Evolutionary conservation across 2,329 filamentous ascomycete genomes (phyloP), one percentile per base, ranked within the genome.

Genomic region (Cyphellophora attinorum): DNA sequence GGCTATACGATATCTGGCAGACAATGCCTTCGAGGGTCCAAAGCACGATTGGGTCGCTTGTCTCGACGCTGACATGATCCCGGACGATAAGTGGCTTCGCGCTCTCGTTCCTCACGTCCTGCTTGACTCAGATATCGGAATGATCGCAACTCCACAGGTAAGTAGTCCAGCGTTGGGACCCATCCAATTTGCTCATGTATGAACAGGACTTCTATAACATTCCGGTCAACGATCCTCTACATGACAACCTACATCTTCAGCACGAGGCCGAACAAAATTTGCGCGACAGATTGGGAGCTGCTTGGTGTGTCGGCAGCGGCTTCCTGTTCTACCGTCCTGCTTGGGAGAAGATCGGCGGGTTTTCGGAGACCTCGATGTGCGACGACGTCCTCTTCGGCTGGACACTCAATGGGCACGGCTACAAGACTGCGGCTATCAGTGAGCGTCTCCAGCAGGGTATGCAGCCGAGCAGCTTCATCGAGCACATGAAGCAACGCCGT

Each of bases 61-160:
- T 16, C 21, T 81, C 19, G 76, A 81, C 49, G 76, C 75, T 13
- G 76, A 81, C 50, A 80, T 81, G 76, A 57, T 62, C 12, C 54
- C 59, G 2, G 40, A 51, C 25, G 46, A 50, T 0, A 44, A 56
- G 2, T 59, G 58, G 31, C 50, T 62, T 5, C 52, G 58, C 5
- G 53, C 52, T 3, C 52, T 58, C 1, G 33, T 61, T 11, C 56
- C 58, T 6, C 57, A 61, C 46, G 34, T 59, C 3, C 39, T 60
- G 3, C 32, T 33, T 10, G 47, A 51, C 18, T 44, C 48, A 0
- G 35, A 51, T 2, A 39, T 52, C 1, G 56, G 51, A 5, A 42
- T 61, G 19, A 46, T 59, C 11, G 53, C 52, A 5, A 52, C 53
- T 3, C 48, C 55, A 2, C 58, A 46, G 23, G 44, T 46, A 44